Base-by-base conservation (phyloP, 768 basidiomycete species). In the Suillus plorans region DNA sequence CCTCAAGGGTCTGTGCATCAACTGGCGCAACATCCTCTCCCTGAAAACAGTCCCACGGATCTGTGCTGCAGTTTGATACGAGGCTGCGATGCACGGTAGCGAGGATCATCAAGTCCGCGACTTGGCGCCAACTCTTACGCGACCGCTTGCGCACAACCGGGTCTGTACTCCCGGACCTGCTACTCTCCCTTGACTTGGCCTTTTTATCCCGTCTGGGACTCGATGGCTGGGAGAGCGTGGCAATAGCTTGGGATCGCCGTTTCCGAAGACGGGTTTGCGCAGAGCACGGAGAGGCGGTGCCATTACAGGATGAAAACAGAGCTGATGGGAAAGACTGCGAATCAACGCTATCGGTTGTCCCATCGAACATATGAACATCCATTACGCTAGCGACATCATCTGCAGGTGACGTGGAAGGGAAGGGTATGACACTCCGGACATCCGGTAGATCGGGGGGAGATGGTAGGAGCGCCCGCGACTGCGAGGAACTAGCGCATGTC, bases 71-170 rank as follows among this genome's bases (percentile, higher is more conserved):
- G 5, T 34, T 20, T 10, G 58, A 42, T 20, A 70, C 45, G 60
- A 81, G 72, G 61, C 77, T 81, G 52, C 75, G 70, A 63, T 79
- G 79, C 28, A 81, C 63, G 16, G 75, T 70, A 1, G 75, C 77
- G 50, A 79, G 67, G 73, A 80, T 80, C 63, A 73, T 74, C 10
- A 78, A 66, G 58, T 81, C 80, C 20, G 72, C 70, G 1, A 72
- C 69, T 3, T 75, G 78, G 6, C 68, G 73, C 58, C 63, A 72
- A 60, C 71, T 72, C 64, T 75, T 80, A 60, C 72, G 74, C 18
- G 69, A 68, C 36, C 74, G 74, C 66, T 79, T 78, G 50, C 66
- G 70, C n/a, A 69, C 57, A 36, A 61, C 45, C 8, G 47, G 47
- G 25, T 55, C 31, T 22, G 36, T 31, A 59, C 55, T 42, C 39